Percentiles rank a stretch among this genome's conserved stretches.
Conservation (phyloP, 208 protist genomes). For the Leishmania lainsoni region DNA sequence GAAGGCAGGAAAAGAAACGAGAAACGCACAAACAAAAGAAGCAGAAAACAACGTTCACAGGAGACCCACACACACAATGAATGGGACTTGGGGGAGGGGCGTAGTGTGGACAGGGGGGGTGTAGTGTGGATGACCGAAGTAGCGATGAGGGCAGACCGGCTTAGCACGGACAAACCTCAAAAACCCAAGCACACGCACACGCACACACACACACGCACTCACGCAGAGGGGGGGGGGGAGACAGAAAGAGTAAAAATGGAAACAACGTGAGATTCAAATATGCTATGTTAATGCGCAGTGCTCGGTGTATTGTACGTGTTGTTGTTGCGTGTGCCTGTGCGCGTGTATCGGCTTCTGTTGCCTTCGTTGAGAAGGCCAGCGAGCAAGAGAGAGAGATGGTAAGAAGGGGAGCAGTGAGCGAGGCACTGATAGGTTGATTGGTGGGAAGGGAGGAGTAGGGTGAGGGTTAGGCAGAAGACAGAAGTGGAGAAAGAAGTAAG, state of each 20-base stretch:
- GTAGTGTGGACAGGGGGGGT: neutral
- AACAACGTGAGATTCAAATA: too few relatives aligned
- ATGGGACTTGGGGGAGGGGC: neutral
- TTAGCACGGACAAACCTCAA: neutral
- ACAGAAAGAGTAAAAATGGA: neutral
- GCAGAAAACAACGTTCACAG: neutral
- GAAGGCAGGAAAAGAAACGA: neutral
- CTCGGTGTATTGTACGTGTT: neutral
- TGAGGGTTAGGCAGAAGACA: neutral
- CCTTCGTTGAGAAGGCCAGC: neutral
- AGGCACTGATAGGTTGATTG: neutral
- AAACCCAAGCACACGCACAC: neutral
- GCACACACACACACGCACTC: neutral
- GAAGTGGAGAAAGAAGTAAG: neutral
- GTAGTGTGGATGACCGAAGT: neutral
- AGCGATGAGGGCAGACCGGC: neutral
- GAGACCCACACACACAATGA: neutral
- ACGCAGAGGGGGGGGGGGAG: neutral
- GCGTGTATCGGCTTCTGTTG: neutral
- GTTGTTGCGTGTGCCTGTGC: conserved; percentile 5
- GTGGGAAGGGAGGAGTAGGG: neutral
- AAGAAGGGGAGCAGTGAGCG: neutral
- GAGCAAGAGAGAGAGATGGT: neutral
- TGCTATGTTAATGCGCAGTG: too few relatives aligned
- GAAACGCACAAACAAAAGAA: neutral